Percentiles rank a stretch among this genome's conserved stretches.
phyloP scores from a whole-genome alignment of 1,284 basidiomycete species.

The Peniophora sp. region DNA sequence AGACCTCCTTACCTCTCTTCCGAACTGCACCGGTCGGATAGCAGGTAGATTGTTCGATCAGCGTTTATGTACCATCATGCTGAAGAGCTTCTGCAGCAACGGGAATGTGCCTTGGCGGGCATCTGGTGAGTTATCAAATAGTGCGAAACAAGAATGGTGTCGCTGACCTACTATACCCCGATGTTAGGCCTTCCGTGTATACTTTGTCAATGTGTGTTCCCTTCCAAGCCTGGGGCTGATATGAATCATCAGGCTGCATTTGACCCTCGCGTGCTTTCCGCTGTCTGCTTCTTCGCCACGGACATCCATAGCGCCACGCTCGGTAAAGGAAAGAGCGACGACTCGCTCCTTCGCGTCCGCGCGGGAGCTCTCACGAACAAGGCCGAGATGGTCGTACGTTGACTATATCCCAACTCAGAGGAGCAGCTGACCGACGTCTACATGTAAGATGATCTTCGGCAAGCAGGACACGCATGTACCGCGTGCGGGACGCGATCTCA shows the following conservation, averaged over 20 bases:
- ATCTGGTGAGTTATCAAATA: constrained; percentile 46
- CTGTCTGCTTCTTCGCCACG: constrained; percentile 91
- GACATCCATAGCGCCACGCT: constrained; percentile 83
- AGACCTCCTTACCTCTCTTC: constrained; percentile 64
- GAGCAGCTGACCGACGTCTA: neutral
- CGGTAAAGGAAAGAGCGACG: constrained; percentile 77
- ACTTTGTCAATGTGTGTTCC: neutral
- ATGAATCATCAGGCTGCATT: constrained; percentile 62
- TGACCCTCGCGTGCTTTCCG: constrained; percentile 73
- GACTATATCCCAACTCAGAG: neutral
- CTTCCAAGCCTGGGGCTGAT: neutral
- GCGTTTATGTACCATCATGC: neutral
- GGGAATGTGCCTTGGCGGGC: constrained; percentile 82
- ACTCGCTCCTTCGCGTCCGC: constrained; percentile 63
- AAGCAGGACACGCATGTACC: constrained; percentile 94
- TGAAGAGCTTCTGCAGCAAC: constrained; percentile 42
- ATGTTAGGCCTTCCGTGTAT: constrained; percentile 14
- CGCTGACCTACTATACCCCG: neutral
- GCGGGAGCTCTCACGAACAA: constrained; percentile 71
- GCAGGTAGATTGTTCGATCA: constrained; percentile 43
- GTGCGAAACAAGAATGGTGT: neutral
- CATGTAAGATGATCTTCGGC: constrained; percentile 92
- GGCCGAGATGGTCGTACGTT: constrained; percentile 74
- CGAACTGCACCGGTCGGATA: constrained; percentile 85
- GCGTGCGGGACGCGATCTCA: constrained; percentile 74